These are phyloP conservation scores for Sparassis latifolia DNA, from an alignment of 1,284 basidiomycete species.

Conservation along the genomic window DNA sequence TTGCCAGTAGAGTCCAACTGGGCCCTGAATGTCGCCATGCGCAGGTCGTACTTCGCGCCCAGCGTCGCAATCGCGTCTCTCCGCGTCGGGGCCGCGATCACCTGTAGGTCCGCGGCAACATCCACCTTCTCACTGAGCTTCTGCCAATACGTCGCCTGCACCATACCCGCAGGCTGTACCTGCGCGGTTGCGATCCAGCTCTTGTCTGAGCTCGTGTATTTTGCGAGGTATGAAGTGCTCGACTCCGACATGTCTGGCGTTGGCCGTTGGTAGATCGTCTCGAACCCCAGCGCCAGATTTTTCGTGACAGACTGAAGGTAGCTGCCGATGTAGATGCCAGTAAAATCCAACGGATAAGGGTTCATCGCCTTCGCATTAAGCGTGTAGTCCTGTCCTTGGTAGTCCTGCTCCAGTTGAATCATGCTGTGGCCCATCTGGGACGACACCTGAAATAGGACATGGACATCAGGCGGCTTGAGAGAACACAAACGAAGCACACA, in stretches of 20 bases:
- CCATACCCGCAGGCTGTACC: slow-evolving; percentile 78
- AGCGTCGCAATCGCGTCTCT: slow-evolving; percentile 91
- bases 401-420: slow-evolving; percentile 94
- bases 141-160: slow-evolving; percentile 96
- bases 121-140: slow-evolving; percentile 96
- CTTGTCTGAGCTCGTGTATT: slow-evolving; percentile 69
- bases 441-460: slow-evolving; percentile 42
- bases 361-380: slow-evolving; percentile 90
- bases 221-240: slow-evolving; percentile 83
- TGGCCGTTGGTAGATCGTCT: slow-evolving; percentile 83
- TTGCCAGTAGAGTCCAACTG: slow-evolving; percentile 93
- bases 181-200: slow-evolving; percentile 94
- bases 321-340: slow-evolving; percentile 93
- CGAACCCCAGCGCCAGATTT: slow-evolving; percentile 86
- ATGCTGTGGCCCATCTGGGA: slow-evolving; percentile 76
- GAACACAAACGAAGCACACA: slow-evolving; percentile 29
- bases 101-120: slow-evolving; percentile 90
- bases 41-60: slow-evolving; percentile 95
- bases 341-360: slow-evolving; percentile 81
- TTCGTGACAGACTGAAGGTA: slow-evolving; percentile 95
- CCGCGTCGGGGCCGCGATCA: slow-evolving; percentile 72
- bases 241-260: slow-evolving; percentile 71
- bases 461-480: slow-evolving; percentile 12
- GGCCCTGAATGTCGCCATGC: slow-evolving; percentile 88
- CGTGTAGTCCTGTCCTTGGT: slow-evolving; percentile 84